Evolutionary conservation across 768 basidiomycete genomes (phyloP).

Genomic region (Rhodotorula kratochvilovae): DNA sequence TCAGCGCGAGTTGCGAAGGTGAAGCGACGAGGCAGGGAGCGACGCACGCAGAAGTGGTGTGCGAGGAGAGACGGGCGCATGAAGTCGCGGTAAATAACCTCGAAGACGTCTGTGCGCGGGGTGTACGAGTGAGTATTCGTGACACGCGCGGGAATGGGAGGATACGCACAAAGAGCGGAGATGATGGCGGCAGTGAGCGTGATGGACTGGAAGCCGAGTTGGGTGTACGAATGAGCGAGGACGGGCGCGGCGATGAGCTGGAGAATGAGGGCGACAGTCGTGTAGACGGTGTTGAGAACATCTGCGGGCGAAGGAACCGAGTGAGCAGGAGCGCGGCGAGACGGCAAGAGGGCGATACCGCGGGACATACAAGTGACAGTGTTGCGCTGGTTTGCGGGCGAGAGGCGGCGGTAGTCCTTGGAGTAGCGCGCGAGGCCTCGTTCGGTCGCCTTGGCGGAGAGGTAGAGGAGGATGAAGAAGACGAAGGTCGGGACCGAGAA

Average conservation of each 20-base stretch:
- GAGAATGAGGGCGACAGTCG: not conserved
- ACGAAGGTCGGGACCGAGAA: conserved; percentile 5
- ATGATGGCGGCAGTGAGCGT: not conserved
- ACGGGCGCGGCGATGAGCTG: not conserved
- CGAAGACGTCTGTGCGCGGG: not conserved
- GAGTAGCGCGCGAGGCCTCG: not conserved
- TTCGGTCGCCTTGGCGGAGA: not conserved
- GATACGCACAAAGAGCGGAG: not conserved
- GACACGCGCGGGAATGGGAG: not conserved
- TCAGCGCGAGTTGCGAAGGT: not conserved
- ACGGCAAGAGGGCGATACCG: not conserved
- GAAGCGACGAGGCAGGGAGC: not conserved
- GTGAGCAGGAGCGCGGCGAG: not conserved
- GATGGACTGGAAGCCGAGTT: not conserved
- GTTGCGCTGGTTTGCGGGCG: conserved; percentile 3
- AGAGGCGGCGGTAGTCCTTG: not conserved
- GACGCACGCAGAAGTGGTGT: conserved; percentile 8
- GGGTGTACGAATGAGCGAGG: not conserved
- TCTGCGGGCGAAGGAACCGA: not conserved
- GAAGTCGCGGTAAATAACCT: conserved; percentile 6
- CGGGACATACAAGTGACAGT: not conserved
- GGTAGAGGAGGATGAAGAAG: not conserved
- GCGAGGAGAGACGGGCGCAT: not conserved
- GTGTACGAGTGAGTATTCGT: not conserved
- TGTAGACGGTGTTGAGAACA: not conserved